Percentiles rank a stretch among this genome's conserved stretches.
phyloP scores from a whole-genome alignment of 129 eudicot genomes.

The Helianthus tuberosus region DNA sequence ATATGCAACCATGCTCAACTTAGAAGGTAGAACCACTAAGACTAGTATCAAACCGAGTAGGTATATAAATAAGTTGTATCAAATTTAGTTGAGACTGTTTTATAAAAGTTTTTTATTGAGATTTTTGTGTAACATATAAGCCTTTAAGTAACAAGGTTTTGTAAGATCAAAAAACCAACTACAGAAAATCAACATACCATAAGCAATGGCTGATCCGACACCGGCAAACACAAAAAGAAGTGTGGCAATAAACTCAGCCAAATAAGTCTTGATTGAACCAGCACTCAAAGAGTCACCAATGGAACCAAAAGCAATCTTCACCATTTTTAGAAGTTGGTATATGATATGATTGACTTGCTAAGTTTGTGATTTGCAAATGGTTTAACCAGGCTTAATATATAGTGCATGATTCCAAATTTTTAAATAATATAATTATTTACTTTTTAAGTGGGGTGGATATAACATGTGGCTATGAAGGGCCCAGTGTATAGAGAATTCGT shows the following conservation, averaged over 20 bases:
- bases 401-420: conserved; percentile 17
- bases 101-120: neutral
- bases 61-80: conserved; percentile 7
- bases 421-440: neutral
- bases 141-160: neutral
- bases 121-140: neutral
- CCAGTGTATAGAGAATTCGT: conserved; percentile 24
- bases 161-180: neutral
- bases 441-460: neutral
- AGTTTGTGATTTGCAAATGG: conserved; percentile 25
- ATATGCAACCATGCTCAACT: too few relatives aligned
- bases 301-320: conserved; percentile 51
- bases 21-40: neutral
- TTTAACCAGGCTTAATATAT: conserved; percentile 40
- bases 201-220: conserved; percentile 56
- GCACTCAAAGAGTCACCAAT: conserved; percentile 53
- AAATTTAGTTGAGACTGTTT: neutral
- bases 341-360: conserved; percentile 18
- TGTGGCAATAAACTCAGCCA: conserved; percentile 63
- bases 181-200: conserved; percentile 9
- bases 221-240: conserved; percentile 60
- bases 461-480: conserved; percentile 21
- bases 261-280: conserved; percentile 39
- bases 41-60: neutral
- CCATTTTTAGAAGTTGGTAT: conserved; percentile 37